Evolutionary conservation across 2,329 filamentous ascomycete genomes (phyloP).

Genomic region (Curvularia spicifera): DNA sequence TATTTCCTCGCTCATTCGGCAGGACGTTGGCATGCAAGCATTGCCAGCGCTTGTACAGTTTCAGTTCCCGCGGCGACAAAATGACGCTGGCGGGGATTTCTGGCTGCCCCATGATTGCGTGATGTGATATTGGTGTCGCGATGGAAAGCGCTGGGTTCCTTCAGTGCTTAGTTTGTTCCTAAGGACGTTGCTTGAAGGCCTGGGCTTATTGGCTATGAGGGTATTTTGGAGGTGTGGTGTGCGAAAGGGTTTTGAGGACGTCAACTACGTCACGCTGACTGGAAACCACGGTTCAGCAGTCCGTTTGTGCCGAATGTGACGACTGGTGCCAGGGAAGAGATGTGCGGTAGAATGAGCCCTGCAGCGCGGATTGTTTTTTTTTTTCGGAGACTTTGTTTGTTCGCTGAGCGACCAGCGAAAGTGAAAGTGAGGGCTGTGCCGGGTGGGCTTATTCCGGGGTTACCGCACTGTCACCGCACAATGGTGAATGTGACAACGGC

Average conservation of each 20-base stretch:
- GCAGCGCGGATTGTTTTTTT: not conserved
- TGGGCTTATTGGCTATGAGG: not conserved
- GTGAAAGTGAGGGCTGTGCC: constrained; percentile 1
- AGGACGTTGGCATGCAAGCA: constrained; percentile 28
- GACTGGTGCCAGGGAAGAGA: constrained; percentile 2
- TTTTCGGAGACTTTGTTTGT: constrained; percentile 1
- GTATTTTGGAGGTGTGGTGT: not conserved
- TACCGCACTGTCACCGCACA: not conserved
- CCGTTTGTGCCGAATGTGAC: constrained; percentile 9
- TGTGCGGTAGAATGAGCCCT: not conserved
- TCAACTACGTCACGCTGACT: constrained; percentile 6
- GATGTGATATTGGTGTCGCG: not conserved
- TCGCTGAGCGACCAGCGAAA: not conserved
- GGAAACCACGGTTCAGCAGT: constrained; percentile 6
- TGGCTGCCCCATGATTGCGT: constrained; percentile 11
- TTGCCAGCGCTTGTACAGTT: constrained; percentile 39
- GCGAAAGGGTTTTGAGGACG: not conserved
- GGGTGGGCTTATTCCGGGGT: not conserved
- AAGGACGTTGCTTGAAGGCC: not conserved
- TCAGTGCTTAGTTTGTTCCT: not conserved
- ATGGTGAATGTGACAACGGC: not conserved
- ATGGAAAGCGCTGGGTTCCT: not conserved
- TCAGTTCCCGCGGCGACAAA: constrained; percentile 34
- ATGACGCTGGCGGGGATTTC: constrained; percentile 34
- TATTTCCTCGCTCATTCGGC: constrained; percentile 25